These are phyloP conservation scores for Castanea crenata DNA, from an alignment of 306 rosid genomes.

Conservation along the genomic window DNA sequence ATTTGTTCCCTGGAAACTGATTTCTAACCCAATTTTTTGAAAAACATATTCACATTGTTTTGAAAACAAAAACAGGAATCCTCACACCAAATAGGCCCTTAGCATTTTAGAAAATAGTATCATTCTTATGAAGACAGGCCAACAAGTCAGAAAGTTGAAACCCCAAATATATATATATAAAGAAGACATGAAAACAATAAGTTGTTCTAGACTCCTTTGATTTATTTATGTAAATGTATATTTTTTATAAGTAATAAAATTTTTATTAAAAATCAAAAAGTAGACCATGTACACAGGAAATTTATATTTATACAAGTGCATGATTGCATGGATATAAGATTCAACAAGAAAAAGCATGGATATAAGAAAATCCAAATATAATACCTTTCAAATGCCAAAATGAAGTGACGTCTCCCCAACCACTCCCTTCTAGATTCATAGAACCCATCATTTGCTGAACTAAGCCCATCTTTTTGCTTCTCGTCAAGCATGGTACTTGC, in stretches of 20 bases:
- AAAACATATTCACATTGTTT: too few relatives aligned
- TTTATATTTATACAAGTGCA: not conserved
- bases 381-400: conserved; percentile 91
- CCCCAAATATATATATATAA: not conserved
- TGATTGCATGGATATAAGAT: not conserved
- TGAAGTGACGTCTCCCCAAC: conserved; percentile 89
- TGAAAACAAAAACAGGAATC: too few relatives aligned
- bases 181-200: not conserved
- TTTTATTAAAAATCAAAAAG: too few relatives aligned
- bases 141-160: not conserved
- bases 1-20: too few relatives aligned
- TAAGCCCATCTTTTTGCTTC: conserved; percentile 82
- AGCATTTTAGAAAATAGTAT: not conserved
- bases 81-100: not conserved
- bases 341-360: conserved; percentile 5
- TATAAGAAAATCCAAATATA: not conserved
- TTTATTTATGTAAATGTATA: not conserved
- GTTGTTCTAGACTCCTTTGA: not conserved
- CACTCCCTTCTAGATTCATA: conserved; percentile 97
- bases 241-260: too few relatives aligned
- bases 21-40: too few relatives aligned
- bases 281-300: too few relatives aligned
- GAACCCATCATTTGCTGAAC: conserved; percentile 85
- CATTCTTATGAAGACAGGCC: not conserved
- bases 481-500: conserved; percentile 80